Evolutionary conservation across 2,329 filamentous ascomycete species (phyloP).

Genomic region (Colletotrichum sp.): DNA sequence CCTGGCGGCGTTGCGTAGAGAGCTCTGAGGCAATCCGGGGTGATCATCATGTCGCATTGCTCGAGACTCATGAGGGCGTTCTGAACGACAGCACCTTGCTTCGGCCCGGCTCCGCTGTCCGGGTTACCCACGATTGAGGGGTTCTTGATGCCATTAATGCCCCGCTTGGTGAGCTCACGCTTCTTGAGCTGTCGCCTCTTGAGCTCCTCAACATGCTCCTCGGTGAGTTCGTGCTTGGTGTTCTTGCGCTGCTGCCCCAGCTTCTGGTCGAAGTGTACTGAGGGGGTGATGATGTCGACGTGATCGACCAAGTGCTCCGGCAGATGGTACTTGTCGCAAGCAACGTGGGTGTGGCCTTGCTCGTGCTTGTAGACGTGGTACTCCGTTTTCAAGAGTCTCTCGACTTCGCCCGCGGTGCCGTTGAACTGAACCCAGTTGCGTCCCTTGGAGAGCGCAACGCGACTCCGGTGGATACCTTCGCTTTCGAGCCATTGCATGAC

Average conservation of each 20-base stretch:
- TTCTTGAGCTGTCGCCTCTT: slow-evolving; percentile 24
- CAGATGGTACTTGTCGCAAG: slow-evolving; percentile 45
- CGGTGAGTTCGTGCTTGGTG: slow-evolving; percentile 25
- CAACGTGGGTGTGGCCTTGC: slow-evolving; percentile 38
- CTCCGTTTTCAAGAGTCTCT: slow-evolving; percentile 55
- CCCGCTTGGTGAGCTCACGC: slow-evolving; percentile 15
- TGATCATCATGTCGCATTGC: slow-evolving; percentile 60
- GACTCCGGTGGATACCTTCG: slow-evolving; percentile 52
- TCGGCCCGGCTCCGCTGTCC: slow-evolving; percentile 28
- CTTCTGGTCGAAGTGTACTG: slow-evolving; percentile 40
- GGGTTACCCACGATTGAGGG: slow-evolving; percentile 32
- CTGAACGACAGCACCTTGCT: slow-evolving; percentile 31
- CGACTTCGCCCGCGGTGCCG: slow-evolving; percentile 57
- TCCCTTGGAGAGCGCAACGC: slow-evolving; percentile 54
- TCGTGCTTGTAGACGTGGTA: slow-evolving; percentile 56
- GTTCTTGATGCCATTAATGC: slow-evolving; percentile 15
- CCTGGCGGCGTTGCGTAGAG: slow-evolving; percentile 50
- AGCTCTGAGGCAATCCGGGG: slow-evolving; percentile 58
- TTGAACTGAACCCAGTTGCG: slow-evolving; percentile 61
- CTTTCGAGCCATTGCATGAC: slow-evolving; percentile 59
- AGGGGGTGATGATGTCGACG: slow-evolving; percentile 47
- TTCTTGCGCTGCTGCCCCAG: slow-evolving; percentile 28
- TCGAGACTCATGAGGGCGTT: slow-evolving; percentile 32
- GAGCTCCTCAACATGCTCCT: slow-evolving; percentile 27
- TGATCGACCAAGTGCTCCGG: slow-evolving; percentile 39